Percentiles rank a stretch among this genome's conserved stretches.
Conservation (phyloP, 2,329 filamentous ascomycete species). For the Aspergillus uvarum region DNA sequence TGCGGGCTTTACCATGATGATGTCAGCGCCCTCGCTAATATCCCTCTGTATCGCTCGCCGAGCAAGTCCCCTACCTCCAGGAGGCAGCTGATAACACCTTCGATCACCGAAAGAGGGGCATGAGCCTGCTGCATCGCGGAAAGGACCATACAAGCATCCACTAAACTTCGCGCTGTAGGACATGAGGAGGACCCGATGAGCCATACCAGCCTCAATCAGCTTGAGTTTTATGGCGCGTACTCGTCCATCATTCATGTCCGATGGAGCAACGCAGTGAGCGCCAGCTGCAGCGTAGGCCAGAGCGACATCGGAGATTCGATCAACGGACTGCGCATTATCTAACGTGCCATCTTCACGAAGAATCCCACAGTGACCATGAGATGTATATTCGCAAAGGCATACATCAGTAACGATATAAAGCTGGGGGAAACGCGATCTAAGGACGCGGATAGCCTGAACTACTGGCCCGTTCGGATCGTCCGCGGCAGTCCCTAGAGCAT, state of each 20-base stretch:
- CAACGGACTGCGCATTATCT: conserved; percentile 90
- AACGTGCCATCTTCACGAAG: conserved; percentile 87
- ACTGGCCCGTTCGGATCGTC: conserved; percentile 93
- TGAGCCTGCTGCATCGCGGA: conserved; percentile 93
- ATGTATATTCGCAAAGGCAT: conserved; percentile 97
- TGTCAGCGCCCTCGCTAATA: conserved; percentile 89
- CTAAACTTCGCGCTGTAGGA: conserved; percentile 98
- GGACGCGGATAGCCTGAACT: conserved; percentile 78
- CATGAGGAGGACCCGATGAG: conserved; percentile 90
- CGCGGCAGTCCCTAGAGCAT: conserved; percentile 85
- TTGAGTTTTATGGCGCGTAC: conserved; percentile 98
- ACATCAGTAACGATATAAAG: conserved; percentile 92
- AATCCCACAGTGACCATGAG: conserved; percentile 96
- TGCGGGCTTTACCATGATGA: conserved; percentile 99
- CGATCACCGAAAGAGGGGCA: conserved; percentile 89
- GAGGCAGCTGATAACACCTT: conserved; percentile 94
- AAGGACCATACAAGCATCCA: conserved; percentile 93
- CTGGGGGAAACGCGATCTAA: conserved; percentile 81
- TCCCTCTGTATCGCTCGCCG: conserved; percentile 86
- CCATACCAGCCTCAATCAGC: conserved; percentile 89
- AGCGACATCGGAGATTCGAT: conserved; percentile 96
- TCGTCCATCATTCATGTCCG: conserved; percentile 98
- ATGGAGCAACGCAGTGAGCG: conserved; percentile 93
- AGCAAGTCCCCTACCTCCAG: conserved; percentile 86
- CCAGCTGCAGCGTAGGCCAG: conserved; percentile 93